Evolutionary conservation across 176 grass and related monocot genomes (phyloP).

Genomic region (Tillandsia leiboldiana): DNA sequence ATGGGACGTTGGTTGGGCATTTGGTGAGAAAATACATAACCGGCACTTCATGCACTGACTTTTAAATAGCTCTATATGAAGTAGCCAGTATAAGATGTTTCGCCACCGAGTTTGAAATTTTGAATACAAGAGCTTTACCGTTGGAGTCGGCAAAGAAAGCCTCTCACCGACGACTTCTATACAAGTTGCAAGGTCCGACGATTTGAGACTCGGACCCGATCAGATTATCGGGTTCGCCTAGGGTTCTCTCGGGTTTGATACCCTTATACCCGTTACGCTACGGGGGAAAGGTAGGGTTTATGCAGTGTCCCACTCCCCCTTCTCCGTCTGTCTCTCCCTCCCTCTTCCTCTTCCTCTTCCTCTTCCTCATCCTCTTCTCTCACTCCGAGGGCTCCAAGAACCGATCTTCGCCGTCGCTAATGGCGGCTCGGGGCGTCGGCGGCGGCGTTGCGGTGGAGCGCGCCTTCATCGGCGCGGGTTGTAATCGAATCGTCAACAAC

Average conservation of each 20-base stretch:
- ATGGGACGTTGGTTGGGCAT: too few species aligned
- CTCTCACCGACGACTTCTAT: not conserved
- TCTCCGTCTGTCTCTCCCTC: too few species aligned
- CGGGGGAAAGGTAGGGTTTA: not conserved
- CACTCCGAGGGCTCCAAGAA: not conserved
- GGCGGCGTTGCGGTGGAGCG: constrained; percentile 20
- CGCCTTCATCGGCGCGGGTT: constrained; percentile 67
- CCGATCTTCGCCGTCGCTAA: not conserved
- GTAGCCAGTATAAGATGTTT: too few species aligned
- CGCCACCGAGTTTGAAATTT: too few species aligned
- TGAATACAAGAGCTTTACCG: too few species aligned
- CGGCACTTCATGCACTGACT: too few species aligned
- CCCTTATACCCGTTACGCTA: not conserved
- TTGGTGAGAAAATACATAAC: too few species aligned
- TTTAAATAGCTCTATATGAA: too few species aligned
- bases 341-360: not conserved
- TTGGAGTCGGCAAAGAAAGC: too few species aligned
- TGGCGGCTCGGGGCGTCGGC: constrained; percentile 1
- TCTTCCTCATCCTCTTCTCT: not conserved
- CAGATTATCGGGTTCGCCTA: not conserved
- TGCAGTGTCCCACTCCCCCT: not conserved
- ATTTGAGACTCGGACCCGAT: not conserved
- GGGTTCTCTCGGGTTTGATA: not conserved
- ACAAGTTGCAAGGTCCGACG: not conserved
- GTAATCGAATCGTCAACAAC: constrained; percentile 96